Evolutionary conservation across 2,329 filamentous ascomycete genomes (phyloP), one percentile per base, ranked within the genome.

Genomic region (Paraphoma sp.): DNA sequence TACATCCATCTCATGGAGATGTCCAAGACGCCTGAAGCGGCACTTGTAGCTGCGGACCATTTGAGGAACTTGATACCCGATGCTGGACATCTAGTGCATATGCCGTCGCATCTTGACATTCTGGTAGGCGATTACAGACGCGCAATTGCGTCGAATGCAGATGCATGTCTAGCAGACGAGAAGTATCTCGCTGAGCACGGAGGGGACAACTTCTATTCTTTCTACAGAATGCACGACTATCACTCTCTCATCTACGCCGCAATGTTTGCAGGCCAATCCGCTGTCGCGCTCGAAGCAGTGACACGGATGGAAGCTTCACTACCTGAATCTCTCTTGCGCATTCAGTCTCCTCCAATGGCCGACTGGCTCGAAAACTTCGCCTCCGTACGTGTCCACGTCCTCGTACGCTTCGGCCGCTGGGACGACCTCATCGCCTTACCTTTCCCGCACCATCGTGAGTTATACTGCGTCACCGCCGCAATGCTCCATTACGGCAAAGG

Each of bases 1-100:
- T 93, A 93, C 72, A 90, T 92, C 40, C 89, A 92, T 64, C 82
- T 91, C 3, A 89, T 91, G 81, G 90, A 93, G 69, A 92, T 92
- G 89, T 92, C 89, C 0, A 77, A 80, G 0, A 82, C 79, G 0
- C 89, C 89, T 0, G 89, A 91, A 70, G 70, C 76, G 1, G 90
- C 87, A 1, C 72, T 91, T 14, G 78, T 83, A 0, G 80, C 83
- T 0, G 89, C 88, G 5, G 83, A 92, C 65, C 76, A 79, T 14
- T 80, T 92, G 10, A 86, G 89, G 18, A 81, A 80, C 9, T 81
- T 92, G 2, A 84, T 89, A 0, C 89, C 89, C 0, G 89, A 92
- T 69, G 82, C 86, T 0, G 89, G 89, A 0, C 90, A 93, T 72
- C 77, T 91, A 0, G 81, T 87, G 41, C 89, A 92, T 68, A 93